phyloP scores from a whole-genome alignment of 2,329 filamentous ascomycete species.

The Alternaria atra region DNA sequence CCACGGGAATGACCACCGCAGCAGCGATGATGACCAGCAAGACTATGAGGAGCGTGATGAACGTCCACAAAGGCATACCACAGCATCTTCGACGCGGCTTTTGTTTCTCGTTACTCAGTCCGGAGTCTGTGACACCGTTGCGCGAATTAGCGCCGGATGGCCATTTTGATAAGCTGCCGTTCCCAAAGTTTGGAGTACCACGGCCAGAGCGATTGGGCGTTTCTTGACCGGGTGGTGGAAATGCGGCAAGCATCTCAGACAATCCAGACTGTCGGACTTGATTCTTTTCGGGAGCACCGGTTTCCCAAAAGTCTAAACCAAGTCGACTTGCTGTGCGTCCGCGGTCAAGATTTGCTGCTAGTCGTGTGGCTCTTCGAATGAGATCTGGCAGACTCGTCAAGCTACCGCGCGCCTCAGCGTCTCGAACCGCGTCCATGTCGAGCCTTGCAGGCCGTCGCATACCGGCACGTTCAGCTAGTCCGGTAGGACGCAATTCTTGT shows the following conservation, averaged over 20 bases:
- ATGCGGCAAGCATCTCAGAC: constrained; percentile 71
- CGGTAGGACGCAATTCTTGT: constrained; percentile 37
- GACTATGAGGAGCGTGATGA: constrained; percentile 72
- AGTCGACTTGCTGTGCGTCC: constrained; percentile 73
- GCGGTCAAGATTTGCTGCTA: constrained; percentile 87
- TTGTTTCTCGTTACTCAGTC: constrained; percentile 31
- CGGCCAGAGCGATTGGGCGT: constrained; percentile 43
- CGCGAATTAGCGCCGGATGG: constrained; percentile 30
- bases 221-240: constrained; percentile 66
- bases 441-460: constrained; percentile 71
- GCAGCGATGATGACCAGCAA: constrained; percentile 77
- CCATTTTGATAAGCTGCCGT: constrained; percentile 39
- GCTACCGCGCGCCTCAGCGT: constrained; percentile 85
- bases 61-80: constrained; percentile 82
- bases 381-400: constrained; percentile 91
- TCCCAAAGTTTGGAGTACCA: constrained; percentile 46
- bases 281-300: constrained; percentile 44
- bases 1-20: constrained; percentile 80
- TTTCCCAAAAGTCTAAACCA: constrained; percentile 60
- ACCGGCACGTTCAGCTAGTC: constrained; percentile 54
- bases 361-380: constrained; percentile 84
- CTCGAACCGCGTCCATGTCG: constrained; percentile 82
- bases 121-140: constrained; percentile 27
- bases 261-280: constrained; percentile 60
- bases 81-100: constrained; percentile 73